phyloP scores from a whole-genome alignment of 495 filamentous ascomycete genomes.

The Tuber magnatum region DNA sequence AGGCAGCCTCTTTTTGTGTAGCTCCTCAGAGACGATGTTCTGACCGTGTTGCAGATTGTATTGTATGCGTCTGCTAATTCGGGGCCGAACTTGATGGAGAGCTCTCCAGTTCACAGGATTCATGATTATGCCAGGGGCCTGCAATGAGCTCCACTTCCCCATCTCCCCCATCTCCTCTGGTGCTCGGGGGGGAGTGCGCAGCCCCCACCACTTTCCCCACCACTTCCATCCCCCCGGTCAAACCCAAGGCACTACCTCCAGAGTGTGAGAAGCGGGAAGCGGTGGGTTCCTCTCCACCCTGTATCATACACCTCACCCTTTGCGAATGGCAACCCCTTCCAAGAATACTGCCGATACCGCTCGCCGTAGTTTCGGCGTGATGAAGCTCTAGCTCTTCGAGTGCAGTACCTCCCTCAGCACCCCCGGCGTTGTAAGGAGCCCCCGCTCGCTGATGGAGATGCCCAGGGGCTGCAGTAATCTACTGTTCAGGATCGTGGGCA shows the following conservation, averaged over 20 bases:
- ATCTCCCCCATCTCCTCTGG: constrained; percentile 9
- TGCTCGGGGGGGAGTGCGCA: constrained; percentile 41
- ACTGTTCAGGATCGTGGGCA: constrained; percentile 68
- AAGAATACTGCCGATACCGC: constrained; percentile 48
- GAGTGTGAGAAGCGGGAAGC: constrained; percentile 82
- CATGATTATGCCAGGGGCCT: constrained; percentile 80
- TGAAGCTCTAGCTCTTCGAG: constrained; percentile 69
- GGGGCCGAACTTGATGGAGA: constrained; percentile 35
- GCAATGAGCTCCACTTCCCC: constrained; percentile 47
- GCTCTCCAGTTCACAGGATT: constrained; percentile 65
- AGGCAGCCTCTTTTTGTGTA: constrained; percentile 68
- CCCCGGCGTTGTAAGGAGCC: constrained; percentile 60
- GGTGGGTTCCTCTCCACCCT: constrained; percentile 70
- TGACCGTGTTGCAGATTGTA: constrained; percentile 45
- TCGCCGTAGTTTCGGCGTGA: constrained; percentile 56
- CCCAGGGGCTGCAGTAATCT: constrained; percentile 70
- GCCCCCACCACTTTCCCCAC: constrained; percentile 11
- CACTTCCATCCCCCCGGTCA: constrained; percentile 53
- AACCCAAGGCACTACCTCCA: constrained; percentile 77
- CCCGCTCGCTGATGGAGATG: constrained; percentile 61
- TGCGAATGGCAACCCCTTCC: constrained; percentile 71
- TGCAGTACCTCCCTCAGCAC: constrained; percentile 55
- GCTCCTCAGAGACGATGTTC: constrained; percentile 82
- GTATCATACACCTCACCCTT: constrained; percentile 87
- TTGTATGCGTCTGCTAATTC: constrained; percentile 61